A percentile compares a stretch with the other conserved stretches of the same genome.
These are phyloP conservation scores for Erysimum cheiranthoides DNA, from an alignment of 345 rosid genomes.

Conservation along the genomic window DNA sequence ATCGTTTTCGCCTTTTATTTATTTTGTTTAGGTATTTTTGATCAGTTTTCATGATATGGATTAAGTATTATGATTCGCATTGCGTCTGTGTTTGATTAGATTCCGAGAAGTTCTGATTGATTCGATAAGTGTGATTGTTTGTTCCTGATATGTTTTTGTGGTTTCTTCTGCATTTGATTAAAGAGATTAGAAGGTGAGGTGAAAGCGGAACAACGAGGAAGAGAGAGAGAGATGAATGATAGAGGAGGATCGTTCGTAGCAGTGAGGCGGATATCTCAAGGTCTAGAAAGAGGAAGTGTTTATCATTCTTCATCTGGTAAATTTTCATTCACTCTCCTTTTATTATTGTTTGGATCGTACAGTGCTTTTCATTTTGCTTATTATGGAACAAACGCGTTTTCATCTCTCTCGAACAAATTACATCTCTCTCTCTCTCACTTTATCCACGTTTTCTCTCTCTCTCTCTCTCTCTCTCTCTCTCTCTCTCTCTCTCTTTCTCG, in stretches of 20 bases:
- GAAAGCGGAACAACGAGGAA: conserved; percentile 8
- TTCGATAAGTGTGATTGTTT: conserved; percentile 29
- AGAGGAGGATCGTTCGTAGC: conserved; percentile 99
- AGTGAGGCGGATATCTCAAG: conserved; percentile 94
- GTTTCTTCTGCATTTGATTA: conserved; percentile 30
- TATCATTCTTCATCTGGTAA: conserved; percentile 94
- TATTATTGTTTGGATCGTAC: too few species aligned
- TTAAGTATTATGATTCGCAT: conserved; percentile 22
- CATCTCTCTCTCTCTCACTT: conserved; percentile 29
- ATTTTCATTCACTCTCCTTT: conserved; percentile 8
- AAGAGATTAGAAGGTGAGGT: neutral
- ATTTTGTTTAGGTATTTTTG: neutral
- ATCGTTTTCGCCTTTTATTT: neutral
- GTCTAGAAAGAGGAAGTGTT: conserved; percentile 76
- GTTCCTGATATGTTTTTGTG: conserved; percentile 28
- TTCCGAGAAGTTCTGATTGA: conserved; percentile 7
- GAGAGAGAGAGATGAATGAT: conserved; percentile 67
- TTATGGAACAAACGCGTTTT: conserved; percentile 35
- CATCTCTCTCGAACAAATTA: conserved; percentile 6
- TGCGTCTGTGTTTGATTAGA: conserved; percentile 25
- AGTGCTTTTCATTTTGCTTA: neutral
- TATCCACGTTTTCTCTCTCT: neutral
- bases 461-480: conserved; percentile 16
- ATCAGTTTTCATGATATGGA: neutral
- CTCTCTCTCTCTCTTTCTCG: conserved; percentile 22